Percentiles rank a stretch among this genome's conserved stretches.
Conservation (phyloP, 495 filamentous ascomycete genomes). For the Hyphodiscus hymeniophilus region DNA sequence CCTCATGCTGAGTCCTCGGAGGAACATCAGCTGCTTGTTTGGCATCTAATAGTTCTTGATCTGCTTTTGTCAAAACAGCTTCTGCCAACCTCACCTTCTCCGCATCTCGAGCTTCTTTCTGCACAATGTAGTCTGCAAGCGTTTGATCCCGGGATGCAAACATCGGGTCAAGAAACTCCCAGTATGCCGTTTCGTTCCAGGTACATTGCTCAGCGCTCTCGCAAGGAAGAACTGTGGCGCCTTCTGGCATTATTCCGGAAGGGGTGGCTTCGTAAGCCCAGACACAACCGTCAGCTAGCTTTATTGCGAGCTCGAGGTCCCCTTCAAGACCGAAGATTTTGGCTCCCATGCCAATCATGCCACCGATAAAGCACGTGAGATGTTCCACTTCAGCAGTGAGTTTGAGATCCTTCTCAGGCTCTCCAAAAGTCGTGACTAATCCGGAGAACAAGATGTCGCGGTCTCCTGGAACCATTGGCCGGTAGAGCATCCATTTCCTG, state of each 20-base stretch:
- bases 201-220: conserved; percentile 54
- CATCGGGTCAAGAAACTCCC: conserved; percentile 45
- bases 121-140: conserved; percentile 31
- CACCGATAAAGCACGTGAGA: conserved; percentile 84
- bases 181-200: conserved; percentile 67
- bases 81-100: conserved; percentile 6
- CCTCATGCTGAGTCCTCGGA: background rate
- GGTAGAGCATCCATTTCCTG: conserved; percentile 71
- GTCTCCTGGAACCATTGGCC: conserved; percentile 71
- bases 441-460: conserved; percentile 71
- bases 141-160: conserved; percentile 27
- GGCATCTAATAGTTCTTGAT: conserved; percentile 1
- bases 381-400: conserved; percentile 60
- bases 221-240: conserved; percentile 58
- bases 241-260: conserved; percentile 89
- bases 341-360: conserved; percentile 87
- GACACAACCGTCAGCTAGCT: conserved; percentile 85
- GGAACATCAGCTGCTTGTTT: conserved; percentile 3
- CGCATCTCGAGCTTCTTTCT: conserved; percentile 16
- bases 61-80: conserved; percentile 2
- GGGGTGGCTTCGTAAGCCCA: conserved; percentile 82
- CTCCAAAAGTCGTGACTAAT: conserved; percentile 30
- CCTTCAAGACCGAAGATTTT: conserved; percentile 73
- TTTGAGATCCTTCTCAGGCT: conserved; percentile 29
- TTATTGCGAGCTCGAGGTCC: conserved; percentile 74